phyloP scores from a whole-genome alignment of 2,329 filamentous ascomycete species.

The Teratosphaeria destructans region DNA sequence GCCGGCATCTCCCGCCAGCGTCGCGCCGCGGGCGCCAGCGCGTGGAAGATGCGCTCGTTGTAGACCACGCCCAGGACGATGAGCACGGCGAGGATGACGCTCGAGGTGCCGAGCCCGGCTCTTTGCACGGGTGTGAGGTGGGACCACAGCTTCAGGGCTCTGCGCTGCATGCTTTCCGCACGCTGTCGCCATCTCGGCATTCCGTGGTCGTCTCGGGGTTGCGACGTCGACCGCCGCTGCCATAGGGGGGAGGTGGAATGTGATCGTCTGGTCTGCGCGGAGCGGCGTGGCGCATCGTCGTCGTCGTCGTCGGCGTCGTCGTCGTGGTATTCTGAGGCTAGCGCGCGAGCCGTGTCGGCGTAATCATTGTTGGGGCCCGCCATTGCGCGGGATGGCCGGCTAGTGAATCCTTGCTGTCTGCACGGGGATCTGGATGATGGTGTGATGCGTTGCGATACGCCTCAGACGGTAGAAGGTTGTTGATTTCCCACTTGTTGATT shows the following conservation, averaged over 20 bases:
- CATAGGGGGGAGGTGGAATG: conserved; percentile 3
- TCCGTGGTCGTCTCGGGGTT: conserved; percentile 1
- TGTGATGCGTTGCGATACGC: background rate
- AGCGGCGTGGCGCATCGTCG: background rate
- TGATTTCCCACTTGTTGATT: background rate
- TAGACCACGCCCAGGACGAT: conserved; percentile 63
- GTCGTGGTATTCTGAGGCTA: conserved; percentile 41
- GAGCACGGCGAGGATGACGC: conserved; percentile 43
- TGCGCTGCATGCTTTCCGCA: conserved; percentile 35
- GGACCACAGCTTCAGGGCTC: conserved; percentile 42
- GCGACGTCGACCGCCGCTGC: conserved; percentile 7
- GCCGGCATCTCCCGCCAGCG: conserved; percentile 63
- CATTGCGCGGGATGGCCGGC: conserved; percentile 1
- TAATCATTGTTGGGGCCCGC: conserved; percentile 15
- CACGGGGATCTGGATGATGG: background rate
- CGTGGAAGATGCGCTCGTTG: conserved; percentile 68
- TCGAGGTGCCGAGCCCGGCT: conserved; percentile 44
- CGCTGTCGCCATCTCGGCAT: conserved; percentile 26
- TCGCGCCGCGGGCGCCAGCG: conserved; percentile 61
- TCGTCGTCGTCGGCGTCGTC: conserved; percentile 8
- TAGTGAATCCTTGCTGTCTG: background rate
- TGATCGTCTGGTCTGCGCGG: conserved; percentile 23
- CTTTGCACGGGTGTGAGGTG: conserved; percentile 52
- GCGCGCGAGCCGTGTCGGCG: conserved; percentile 40
- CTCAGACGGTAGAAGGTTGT: background rate